Evolutionary conservation across 129 eudicot genomes (phyloP), one percentile per base, ranked within the genome.

Genomic region (Ambrosia artemisiifolia): DNA sequence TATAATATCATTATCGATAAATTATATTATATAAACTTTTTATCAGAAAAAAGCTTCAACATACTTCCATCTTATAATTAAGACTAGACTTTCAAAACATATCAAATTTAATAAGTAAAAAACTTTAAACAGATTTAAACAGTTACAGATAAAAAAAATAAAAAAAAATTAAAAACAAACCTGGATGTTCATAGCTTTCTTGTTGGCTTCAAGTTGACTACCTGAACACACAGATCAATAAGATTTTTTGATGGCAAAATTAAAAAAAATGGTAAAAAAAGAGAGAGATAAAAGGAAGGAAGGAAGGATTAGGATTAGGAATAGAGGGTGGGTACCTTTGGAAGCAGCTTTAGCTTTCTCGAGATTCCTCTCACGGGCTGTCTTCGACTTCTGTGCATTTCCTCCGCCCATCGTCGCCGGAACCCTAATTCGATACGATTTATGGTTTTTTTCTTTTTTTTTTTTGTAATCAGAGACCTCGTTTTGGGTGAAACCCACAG

Each of bases 381-480:
- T 92, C 84, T 92, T 92, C 7, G 98, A 81, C 75, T 92, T 92
- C 87, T 92, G 98, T n/a, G 82, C 98, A 54, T 92, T 92, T 81
- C 98, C 98, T 54, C 98, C 98, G 19, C 97, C 97, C 97, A 91
- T 88, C 40, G 55, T 72, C 72, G 19, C 50, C 24, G 51, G 49
- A 76, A 76, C 81, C 81, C 81, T 69, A 76, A 76, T 14, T 49
- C 55, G 18, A 14, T 40, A 24, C 28, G 28, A 24, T 24, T 24
- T 24, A 24, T 24, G 28, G 28, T 24, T 1, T 24, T 24, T n/a
- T n/a, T n/a, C n/a, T 24, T 1, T 24, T 24, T 24, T 1, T 24
- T 24, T 24, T 1, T 24, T 24, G 1, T 24, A 24, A 24, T 24
- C 28, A 1, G 28, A 24, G 1, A 24, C 28, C 28, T 24, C 28